These are phyloP conservation scores for Pseudogymnoascus sp. DNA, from an alignment of 2,329 filamentous ascomycete species.

Conservation along the genomic window DNA sequence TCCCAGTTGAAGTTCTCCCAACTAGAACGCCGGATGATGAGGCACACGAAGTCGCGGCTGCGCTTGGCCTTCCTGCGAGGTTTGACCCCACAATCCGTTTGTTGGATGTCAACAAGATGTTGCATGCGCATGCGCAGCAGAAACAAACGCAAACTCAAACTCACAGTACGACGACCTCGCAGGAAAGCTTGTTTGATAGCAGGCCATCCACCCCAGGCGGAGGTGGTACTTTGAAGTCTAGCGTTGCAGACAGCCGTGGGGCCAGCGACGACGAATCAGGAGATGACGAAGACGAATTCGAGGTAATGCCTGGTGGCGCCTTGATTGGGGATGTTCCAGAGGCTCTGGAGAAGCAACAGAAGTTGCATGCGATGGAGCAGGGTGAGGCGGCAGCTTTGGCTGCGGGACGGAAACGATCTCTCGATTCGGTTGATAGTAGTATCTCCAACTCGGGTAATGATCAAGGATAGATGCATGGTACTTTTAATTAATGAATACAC, in stretches of 20 bases:
- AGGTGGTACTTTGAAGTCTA: constrained; percentile 33
- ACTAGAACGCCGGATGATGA: constrained; percentile 45
- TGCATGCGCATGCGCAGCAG: constrained; percentile 8
- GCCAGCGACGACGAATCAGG: constrained; percentile 31
- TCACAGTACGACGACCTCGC: neutral
- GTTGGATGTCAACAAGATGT: constrained; percentile 30
- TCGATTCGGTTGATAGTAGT: constrained; percentile 18
- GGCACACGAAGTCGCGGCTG: constrained; percentile 54
- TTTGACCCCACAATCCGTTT: constrained; percentile 58
- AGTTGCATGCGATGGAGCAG: constrained; percentile 51
- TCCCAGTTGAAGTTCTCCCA: constrained; percentile 16
- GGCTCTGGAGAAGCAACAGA: constrained; percentile 37
- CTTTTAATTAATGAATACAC: constrained; percentile 6
- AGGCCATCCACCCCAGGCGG: constrained; percentile 23
- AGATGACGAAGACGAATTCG: constrained; percentile 27
- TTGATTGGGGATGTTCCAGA: constrained; percentile 19
- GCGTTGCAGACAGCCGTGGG: constrained; percentile 22
- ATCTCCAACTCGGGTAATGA: constrained; percentile 1
- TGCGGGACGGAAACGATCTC: constrained; percentile 15
- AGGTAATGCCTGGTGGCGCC: constrained; percentile 23
- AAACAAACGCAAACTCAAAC: neutral
- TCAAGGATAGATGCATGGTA: neutral
- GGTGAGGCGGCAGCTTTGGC: constrained; percentile 46
- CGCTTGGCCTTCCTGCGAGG: constrained; percentile 50
- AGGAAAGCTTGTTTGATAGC: constrained; percentile 14